These are phyloP conservation scores for Lasiosphaeris hirsuta DNA, from an alignment of 495 filamentous ascomycete species.

Conservation along the genomic window DNA sequence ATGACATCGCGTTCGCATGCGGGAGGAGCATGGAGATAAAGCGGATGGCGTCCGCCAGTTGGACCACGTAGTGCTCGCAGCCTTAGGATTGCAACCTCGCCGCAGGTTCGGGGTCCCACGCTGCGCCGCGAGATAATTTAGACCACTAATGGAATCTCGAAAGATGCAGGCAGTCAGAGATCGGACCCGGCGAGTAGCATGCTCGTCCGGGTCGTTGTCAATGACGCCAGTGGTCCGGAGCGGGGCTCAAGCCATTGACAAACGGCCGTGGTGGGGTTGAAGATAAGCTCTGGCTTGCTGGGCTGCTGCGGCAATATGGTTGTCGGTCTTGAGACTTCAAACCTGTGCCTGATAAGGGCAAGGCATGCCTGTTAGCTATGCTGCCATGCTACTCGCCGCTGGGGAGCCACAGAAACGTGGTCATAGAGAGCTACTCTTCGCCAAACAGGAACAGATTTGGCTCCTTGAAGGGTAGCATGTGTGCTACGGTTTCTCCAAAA, in stretches of 20 bases:
- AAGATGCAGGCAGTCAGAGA: slow-evolving; percentile 15
- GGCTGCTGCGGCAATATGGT: background rate
- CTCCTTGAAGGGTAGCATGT: too few species aligned
- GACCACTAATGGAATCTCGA: slow-evolving; percentile 19
- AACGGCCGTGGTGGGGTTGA: slow-evolving; percentile 14
- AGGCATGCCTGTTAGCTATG: too few species aligned
- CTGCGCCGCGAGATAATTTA: slow-evolving; percentile 13
- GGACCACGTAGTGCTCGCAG: background rate
- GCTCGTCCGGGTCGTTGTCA: slow-evolving; percentile 9
- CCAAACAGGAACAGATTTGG: too few species aligned
- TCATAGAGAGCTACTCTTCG: too few species aligned
- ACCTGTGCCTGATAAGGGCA: too few species aligned
- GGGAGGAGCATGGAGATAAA: slow-evolving; percentile 22
- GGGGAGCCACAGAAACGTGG: too few species aligned
- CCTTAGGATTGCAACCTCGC: slow-evolving; percentile 1
- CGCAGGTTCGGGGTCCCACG: slow-evolving; percentile 11
- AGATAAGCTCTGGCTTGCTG: slow-evolving; percentile 9
- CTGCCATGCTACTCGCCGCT: too few species aligned
- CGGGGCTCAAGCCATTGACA: slow-evolving; percentile 11
- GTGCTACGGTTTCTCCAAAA: too few species aligned
- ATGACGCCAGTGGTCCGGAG: slow-evolving; percentile 12
- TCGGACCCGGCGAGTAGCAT: slow-evolving; percentile 6
- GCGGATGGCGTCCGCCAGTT: slow-evolving; percentile 6
- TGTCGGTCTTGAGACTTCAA: too few species aligned
- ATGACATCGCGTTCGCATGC: slow-evolving; percentile 12